Evolutionary conservation across 805 yeast genomes (phyloP).

Genomic region (Cyberlindnera sargentensis): DNA sequence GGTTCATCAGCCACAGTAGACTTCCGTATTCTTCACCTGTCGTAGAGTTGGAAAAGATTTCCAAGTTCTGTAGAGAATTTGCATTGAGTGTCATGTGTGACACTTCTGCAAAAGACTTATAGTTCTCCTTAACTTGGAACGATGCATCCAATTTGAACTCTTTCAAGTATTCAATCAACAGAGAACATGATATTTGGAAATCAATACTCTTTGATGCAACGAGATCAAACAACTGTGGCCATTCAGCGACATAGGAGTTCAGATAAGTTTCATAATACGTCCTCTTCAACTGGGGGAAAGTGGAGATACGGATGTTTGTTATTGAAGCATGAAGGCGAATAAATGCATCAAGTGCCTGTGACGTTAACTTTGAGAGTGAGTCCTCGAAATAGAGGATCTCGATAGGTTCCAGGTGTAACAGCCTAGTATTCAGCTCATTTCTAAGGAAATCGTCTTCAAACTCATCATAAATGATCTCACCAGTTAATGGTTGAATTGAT

Average conservation of each 20-base stretch:
- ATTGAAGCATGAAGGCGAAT: conserved; percentile 19
- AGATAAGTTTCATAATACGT: conserved; percentile 9
- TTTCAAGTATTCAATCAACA: conserved; percentile 46
- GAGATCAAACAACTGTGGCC: conserved; percentile 22
- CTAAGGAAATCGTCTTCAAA: conserved; percentile 55
- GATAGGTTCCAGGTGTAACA: conserved; percentile 67
- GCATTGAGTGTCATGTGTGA: conserved; percentile 52
- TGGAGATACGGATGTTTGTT: conserved; percentile 11
- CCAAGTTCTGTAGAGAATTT: conserved; percentile 63
- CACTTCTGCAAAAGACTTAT: conserved; percentile 40
- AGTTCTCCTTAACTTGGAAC: conserved; percentile 45
- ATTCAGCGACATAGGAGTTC: conserved; percentile 8
- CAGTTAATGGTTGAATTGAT: conserved; percentile 66
- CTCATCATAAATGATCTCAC: conserved; percentile 65
- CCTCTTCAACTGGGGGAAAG: conserved; percentile 12
- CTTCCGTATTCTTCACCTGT: conserved; percentile 57
- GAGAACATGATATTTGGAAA: conserved; percentile 33
- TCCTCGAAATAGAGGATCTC: conserved; percentile 53
- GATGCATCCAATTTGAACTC: conserved; percentile 59
- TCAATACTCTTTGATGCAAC: conserved; percentile 17
- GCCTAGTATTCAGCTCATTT: conserved; percentile 65
- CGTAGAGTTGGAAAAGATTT: conserved; percentile 63
- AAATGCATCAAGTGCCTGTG: conserved; percentile 15
- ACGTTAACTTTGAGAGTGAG: conserved; percentile 19
- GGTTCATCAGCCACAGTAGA: conserved; percentile 71